Conservation (phyloP, 2,329 filamentous ascomycete genomes). For the Aspergillus neotritici region DNA sequence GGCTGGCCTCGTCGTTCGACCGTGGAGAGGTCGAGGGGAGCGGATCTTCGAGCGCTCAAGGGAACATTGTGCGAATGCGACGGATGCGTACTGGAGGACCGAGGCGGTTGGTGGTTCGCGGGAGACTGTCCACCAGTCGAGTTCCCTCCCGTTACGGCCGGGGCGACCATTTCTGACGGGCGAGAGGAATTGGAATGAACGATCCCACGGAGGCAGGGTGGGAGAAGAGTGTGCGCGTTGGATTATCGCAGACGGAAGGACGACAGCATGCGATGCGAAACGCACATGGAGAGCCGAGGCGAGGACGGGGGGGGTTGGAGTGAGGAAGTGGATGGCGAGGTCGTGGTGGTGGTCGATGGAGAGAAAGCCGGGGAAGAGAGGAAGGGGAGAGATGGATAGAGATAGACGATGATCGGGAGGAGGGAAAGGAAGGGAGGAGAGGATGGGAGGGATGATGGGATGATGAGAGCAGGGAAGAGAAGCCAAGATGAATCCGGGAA, state of each 20-base stretch:
- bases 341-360: constrained; percentile 2
- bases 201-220: too few relatives aligned
- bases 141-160: constrained; percentile 38
- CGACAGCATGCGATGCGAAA: constrained; percentile 26
- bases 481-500: constrained; percentile 20
- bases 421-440: constrained; percentile 6
- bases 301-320: constrained; percentile 15
- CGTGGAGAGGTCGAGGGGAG: constrained; percentile 74
- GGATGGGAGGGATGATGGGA: constrained; percentile 8
- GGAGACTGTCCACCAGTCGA: constrained; percentile 30
- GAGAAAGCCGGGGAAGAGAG: constrained; percentile 9
- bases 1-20: constrained; percentile 87
- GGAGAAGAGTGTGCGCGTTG: constrained; percentile 18
- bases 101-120: constrained; percentile 31
- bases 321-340: constrained; percentile 2
- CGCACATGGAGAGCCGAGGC: constrained; percentile 25
- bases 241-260: constrained; percentile 25
- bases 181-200: constrained; percentile 11
- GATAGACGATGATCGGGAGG: constrained; percentile 7
- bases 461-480: constrained; percentile 15
- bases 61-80: constrained; percentile 49
- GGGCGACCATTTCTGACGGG: constrained; percentile 40
- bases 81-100: constrained; percentile 39
- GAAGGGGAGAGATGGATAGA: constrained; percentile 3
- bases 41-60: constrained; percentile 59